Evolutionary conservation across 75 land plant genomes (phyloP).

Genomic region (Cupressus sempervirens): DNA sequence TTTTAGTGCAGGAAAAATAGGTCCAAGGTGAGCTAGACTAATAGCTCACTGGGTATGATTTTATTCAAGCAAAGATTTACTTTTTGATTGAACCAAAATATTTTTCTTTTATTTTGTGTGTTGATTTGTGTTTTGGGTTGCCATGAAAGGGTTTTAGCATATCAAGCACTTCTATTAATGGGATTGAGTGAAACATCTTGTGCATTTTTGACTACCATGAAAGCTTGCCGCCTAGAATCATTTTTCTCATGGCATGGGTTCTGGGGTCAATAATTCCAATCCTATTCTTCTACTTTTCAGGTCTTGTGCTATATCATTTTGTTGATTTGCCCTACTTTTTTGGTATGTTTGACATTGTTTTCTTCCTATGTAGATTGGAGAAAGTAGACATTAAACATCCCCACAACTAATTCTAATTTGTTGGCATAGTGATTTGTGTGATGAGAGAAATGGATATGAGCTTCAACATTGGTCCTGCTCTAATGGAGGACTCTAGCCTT

Average conservation of each 20-base stretch:
- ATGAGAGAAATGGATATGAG: not conserved
- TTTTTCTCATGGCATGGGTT: no score
- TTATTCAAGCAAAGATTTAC: not conserved
- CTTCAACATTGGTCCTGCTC: not conserved
- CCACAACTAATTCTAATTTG: constrained; percentile 35
- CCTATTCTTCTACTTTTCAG: not conserved
- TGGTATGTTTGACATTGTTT: no score
- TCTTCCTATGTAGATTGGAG: constrained; percentile 37
- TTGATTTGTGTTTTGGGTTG: not conserved
- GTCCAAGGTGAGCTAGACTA: constrained; percentile 25
- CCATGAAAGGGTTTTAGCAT: constrained; percentile 24
- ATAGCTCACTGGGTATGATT: constrained; percentile 32
- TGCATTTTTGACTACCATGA: no score
- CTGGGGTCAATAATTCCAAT: no score
- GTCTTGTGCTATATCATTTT: no score
- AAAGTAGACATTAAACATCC: constrained; percentile 31
- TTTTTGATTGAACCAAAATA: not conserved
- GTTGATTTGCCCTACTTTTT: no score
- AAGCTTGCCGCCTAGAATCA: no score
- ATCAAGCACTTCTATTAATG: no score
- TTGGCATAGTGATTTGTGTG: constrained; percentile 50
- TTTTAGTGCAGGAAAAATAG: not conserved
- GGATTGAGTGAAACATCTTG: no score
- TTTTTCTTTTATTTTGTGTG: no score
- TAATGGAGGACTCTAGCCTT: not conserved